phyloP scores from a whole-genome alignment of 805 yeast genomes.

The Starmerella asiatica region DNA sequence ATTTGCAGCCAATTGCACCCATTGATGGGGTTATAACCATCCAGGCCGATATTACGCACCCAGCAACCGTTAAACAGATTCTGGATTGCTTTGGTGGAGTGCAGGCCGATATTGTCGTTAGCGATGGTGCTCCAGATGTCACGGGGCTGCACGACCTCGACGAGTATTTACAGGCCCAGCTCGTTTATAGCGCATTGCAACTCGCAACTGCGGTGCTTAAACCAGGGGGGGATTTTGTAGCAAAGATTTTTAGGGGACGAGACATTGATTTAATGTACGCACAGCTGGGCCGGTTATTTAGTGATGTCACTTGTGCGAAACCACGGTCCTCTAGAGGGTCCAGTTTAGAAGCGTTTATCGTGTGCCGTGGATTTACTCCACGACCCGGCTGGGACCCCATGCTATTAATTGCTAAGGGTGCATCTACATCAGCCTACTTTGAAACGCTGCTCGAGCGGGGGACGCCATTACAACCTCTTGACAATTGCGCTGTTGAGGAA shows the following conservation, averaged over 20 bases:
- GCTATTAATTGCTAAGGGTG: slow-evolving; percentile 17
- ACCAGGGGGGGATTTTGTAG: slow-evolving; percentile 87
- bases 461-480: not conserved
- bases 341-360: slow-evolving; percentile 85
- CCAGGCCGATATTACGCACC: slow-evolving; percentile 97
- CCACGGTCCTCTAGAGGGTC: slow-evolving; percentile 94
- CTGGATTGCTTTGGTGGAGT: slow-evolving; percentile 76
- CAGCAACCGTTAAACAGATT: slow-evolving; percentile 66
- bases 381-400: slow-evolving; percentile 70
- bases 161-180: slow-evolving; percentile 92
- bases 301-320: slow-evolving; percentile 82
- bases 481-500: slow-evolving; percentile 36
- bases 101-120: slow-evolving; percentile 87
- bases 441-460: slow-evolving; percentile 30
- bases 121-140: slow-evolving; percentile 98
- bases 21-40: slow-evolving; percentile 78
- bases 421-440: slow-evolving; percentile 72
- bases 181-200: slow-evolving; percentile 81
- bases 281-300: slow-evolving; percentile 79
- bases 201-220: slow-evolving; percentile 78
- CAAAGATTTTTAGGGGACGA: slow-evolving; percentile 90
- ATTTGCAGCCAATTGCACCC: slow-evolving; percentile 94
- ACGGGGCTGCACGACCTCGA: slow-evolving; percentile 94
- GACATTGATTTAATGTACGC: slow-evolving; percentile 88
- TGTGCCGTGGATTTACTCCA: slow-evolving; percentile 78